These are phyloP conservation scores for Carex sylvatica DNA, from an alignment of 202 grass and related monocot genomes.

Conservation along the genomic window DNA sequence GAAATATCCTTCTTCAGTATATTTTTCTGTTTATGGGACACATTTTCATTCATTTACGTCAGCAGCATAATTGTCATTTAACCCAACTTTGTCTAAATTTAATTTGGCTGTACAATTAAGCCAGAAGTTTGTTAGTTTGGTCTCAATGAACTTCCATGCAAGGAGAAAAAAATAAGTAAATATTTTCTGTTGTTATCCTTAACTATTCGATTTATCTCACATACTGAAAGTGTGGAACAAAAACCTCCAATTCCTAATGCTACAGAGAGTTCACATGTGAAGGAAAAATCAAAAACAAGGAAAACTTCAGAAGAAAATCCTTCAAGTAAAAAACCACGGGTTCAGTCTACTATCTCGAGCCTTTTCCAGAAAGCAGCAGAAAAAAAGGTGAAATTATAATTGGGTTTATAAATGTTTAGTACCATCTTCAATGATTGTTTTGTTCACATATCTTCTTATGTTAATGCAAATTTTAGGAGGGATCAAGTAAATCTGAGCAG, in stretches of 20 bases:
- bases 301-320: slow-evolving; percentile 28
- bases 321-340: slow-evolving; percentile 53
- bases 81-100: not conserved
- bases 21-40: not conserved
- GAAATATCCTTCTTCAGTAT: slow-evolving; percentile 30
- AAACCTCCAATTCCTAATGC: slow-evolving; percentile 12
- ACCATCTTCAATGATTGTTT: not conserved
- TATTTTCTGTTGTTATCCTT: slow-evolving; percentile 24
- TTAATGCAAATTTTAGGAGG: slow-evolving; percentile 30
- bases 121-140: not conserved
- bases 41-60: slow-evolving; percentile 19
- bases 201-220: slow-evolving; percentile 20
- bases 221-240: slow-evolving; percentile 17
- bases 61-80: slow-evolving; percentile 5
- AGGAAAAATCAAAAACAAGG: slow-evolving; percentile 36
- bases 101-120: not conserved
- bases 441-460: slow-evolving; percentile 5
- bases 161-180: not conserved
- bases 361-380: slow-evolving; percentile 69
- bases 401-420: not conserved
- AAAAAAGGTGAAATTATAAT: slow-evolving; percentile 53
- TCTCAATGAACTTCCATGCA: not conserved
- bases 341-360: slow-evolving; percentile 79
- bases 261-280: slow-evolving; percentile 27
- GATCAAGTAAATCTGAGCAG: slow-evolving; percentile 23